phyloP scores from a whole-genome alignment of 257 asterid genomes.

The Cruciata laevipes region DNA sequence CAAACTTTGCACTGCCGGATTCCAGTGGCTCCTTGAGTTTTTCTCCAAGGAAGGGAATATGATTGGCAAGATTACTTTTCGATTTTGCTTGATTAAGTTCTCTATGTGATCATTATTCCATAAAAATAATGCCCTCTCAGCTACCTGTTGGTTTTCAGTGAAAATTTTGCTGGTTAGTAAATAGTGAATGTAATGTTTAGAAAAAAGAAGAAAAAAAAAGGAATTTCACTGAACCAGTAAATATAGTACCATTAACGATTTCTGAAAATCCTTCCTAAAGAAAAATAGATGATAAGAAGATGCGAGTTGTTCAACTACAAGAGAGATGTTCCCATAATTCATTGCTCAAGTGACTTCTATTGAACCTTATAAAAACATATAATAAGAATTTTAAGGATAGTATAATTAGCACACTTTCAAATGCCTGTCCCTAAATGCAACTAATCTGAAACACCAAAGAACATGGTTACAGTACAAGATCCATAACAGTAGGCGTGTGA shows the following conservation, averaged over 20 bases:
- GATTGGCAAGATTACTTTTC: slow-evolving; percentile 64
- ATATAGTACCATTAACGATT: background rate
- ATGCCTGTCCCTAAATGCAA: background rate
- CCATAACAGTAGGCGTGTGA: background rate
- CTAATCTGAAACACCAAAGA: background rate
- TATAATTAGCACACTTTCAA: too few relatives aligned
- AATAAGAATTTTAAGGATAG: background rate
- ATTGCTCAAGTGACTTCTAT: background rate
- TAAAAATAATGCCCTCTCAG: slow-evolving; percentile 82
- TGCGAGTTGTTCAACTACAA: background rate
- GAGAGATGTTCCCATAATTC: background rate
- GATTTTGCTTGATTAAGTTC: slow-evolving; percentile 80
- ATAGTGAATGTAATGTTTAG: background rate
- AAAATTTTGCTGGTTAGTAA: slow-evolving; percentile 16
- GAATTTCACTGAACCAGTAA: background rate
- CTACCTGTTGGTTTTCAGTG: slow-evolving; percentile 49
- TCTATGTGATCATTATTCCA: slow-evolving; percentile 92
- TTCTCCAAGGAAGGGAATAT: slow-evolving; percentile 70
- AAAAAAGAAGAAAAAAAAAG: background rate
- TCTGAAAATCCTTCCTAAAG: background rate
- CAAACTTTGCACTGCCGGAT: slow-evolving; percentile 78
- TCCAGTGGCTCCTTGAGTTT: slow-evolving; percentile 79
- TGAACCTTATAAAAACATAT: background rate
- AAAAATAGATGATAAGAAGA: background rate
- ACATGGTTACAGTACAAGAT: background rate